These are phyloP conservation scores for Phoma sp. DNA, from an alignment of 2,329 filamentous ascomycete species.

Conservation along the genomic window DNA sequence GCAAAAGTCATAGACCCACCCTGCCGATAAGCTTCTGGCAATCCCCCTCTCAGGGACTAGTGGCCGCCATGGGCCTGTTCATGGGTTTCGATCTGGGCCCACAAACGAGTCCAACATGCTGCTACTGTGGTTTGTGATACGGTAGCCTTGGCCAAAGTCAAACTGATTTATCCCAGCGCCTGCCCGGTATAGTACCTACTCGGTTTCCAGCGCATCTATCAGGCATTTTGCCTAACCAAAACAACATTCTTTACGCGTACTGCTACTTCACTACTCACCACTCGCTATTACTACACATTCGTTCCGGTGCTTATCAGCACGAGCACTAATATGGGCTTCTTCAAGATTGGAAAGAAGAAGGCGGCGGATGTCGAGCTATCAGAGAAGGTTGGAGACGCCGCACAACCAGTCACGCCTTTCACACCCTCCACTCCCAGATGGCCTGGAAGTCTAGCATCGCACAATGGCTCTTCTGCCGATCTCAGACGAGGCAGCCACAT, in stretches of 20 bases:
- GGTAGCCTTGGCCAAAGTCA: neutral
- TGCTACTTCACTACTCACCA: neutral
- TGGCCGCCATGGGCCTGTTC: slow-evolving; percentile 5
- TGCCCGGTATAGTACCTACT: neutral
- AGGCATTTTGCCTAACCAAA: slow-evolving; percentile 7
- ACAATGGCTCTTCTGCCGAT: slow-evolving; percentile 7
- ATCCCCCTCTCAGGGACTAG: slow-evolving; percentile 4
- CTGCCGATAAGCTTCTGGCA: slow-evolving; percentile 14
- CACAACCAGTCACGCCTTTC: neutral
- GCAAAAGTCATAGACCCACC: slow-evolving; percentile 10
- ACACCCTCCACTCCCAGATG: slow-evolving; percentile 6
- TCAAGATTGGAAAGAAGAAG: slow-evolving; percentile 20
- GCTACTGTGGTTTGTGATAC: slow-evolving; percentile 11
- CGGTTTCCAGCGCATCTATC: slow-evolving; percentile 3
- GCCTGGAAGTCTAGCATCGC: slow-evolving; percentile 10
- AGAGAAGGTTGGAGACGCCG: slow-evolving; percentile 8
- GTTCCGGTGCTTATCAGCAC: slow-evolving; percentile 2
- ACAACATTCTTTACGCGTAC: slow-evolving; percentile 4
- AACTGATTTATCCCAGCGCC: slow-evolving; percentile 4
- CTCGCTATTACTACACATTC: slow-evolving; percentile 5
- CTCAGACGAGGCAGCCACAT: neutral
- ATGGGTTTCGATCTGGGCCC: slow-evolving; percentile 14
- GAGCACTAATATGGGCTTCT: slow-evolving; percentile 17
- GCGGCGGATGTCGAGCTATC: slow-evolving; percentile 11
- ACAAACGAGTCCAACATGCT: slow-evolving; percentile 6